Base-by-base conservation (phyloP, 208 protist species). In the Vickermania ingenoplastis region DNA sequence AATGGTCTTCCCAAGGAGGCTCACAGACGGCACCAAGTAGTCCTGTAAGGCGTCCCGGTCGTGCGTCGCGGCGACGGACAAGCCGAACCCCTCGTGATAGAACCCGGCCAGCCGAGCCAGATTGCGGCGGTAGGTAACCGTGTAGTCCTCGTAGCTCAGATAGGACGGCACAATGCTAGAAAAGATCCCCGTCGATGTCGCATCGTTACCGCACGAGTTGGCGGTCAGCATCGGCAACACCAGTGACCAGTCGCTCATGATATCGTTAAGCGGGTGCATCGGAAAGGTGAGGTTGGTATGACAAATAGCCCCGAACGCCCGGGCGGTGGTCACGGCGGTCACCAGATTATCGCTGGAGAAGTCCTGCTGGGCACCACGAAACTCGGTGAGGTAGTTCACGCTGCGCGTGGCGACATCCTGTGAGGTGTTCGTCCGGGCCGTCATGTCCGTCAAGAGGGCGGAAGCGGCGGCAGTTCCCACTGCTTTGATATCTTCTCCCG, bases 51-150 rank as follows among this genome's bases (percentile, higher is more conserved):
- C 7, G 5, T 54, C 7, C 7, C 24, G 24, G 50, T 54, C 50
- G 50, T 54, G 24, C 7, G 50, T 54, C 11, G 22, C 24, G n/a
- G 50, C 50, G 24, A 54, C 50, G 7, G 50, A 54, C 7, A 26
- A 7, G 7, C 50, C 21, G 22, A 54, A 54, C 11, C 50, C 50
- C 7, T 5, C 7, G 24, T 54, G 50, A 21, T 28, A 54, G 23
- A 54, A 54, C 11, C 24, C 7, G 7, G 21, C 50, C 50, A 54
- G 23, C 7, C 50, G 13, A 28, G 50, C 50, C 11, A 7, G 7
- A 25, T 25, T 54, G 23, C 50, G 50, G 50, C 50, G 50, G 50
- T 54, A 54, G n/a, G 50, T 54, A 5, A 13, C 23, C n/a, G 22
- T 21, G 23, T 27, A 54, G 22, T 17, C 7, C 5, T 17, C 7